These are phyloP conservation scores for Jackrogersella multiformis DNA, from an alignment of 495 filamentous ascomycete genomes.

Conservation along the genomic window DNA sequence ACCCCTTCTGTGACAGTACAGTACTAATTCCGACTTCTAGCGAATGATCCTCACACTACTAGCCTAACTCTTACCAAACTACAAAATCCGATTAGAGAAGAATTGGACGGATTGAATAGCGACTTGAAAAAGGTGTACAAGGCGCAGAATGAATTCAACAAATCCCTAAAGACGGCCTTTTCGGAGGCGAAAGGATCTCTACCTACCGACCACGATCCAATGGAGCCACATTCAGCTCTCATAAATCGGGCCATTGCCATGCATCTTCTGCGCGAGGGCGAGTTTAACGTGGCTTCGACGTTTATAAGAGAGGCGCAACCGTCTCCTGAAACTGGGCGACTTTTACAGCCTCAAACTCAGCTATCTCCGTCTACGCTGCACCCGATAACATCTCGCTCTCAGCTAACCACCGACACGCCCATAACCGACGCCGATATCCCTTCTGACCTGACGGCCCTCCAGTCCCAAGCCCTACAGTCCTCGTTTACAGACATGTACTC, in stretches of 20 bases:
- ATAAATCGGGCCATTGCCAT: conserved; percentile 95
- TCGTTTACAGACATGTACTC: conserved; percentile 90
- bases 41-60: conserved; percentile 72
- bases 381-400: conserved; percentile 10
- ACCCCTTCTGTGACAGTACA: not conserved
- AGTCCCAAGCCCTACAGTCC: conserved; percentile 74
- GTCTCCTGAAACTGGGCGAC: conserved; percentile 10
- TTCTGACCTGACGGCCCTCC: conserved; percentile 62
- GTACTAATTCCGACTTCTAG: conserved; percentile 17
- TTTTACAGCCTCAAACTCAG: conserved; percentile 2
- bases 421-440: conserved; percentile 41
- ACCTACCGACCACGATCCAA: conserved; percentile 83
- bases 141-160: conserved; percentile 80
- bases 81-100: conserved; percentile 80
- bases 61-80: conserved; percentile 79
- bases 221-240: conserved; percentile 75
- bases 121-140: conserved; percentile 82
- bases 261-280: conserved; percentile 94
- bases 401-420: conserved; percentile 36
- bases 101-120: conserved; percentile 79
- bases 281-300: conserved; percentile 84
- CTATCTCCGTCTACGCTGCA: conserved; percentile 14
- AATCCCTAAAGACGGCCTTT: conserved; percentile 76
- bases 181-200: conserved; percentile 60
- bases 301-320: conserved; percentile 73